A percentile compares a stretch with the other conserved stretches of the same genome.
Evolutionary conservation across 2,329 filamentous ascomycete species (phyloP).

Genomic region (Stachybotrys echinatus): DNA sequence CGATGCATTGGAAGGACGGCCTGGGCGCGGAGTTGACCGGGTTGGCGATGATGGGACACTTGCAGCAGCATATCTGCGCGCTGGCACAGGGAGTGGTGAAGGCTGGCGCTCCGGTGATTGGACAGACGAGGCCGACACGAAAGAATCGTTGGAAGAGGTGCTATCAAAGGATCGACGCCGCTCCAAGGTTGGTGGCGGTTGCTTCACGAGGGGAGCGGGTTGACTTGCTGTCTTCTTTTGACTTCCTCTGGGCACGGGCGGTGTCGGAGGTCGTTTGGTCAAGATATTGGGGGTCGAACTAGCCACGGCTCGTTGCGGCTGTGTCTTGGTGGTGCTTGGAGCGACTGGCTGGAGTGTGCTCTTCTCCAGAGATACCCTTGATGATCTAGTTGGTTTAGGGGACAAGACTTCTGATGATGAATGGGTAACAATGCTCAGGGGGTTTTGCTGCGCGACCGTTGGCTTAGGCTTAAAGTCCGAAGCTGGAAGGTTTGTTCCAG

Average conservation of each 20-base stretch:
- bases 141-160: constrained; percentile 39
- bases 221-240: constrained; percentile 7
- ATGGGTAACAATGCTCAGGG: constrained; percentile 10
- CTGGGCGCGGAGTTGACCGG: constrained; percentile 22
- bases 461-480: neutral
- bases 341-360: neutral
- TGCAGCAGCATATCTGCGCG: constrained; percentile 6
- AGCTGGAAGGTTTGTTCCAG: neutral
- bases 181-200: constrained; percentile 11
- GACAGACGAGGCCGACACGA: constrained; percentile 34
- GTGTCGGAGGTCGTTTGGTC: constrained; percentile 25
- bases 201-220: constrained; percentile 1
- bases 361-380: neutral
- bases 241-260: constrained; percentile 26
- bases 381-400: constrained; percentile 12
- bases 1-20: constrained; percentile 19
- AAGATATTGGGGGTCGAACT: neutral
- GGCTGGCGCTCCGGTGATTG: constrained; percentile 21
- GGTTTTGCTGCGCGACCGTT: constrained; percentile 4
- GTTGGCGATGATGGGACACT: constrained; percentile 30
- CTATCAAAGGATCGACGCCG: constrained; percentile 17
- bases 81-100: constrained; percentile 17
- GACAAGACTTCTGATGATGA: constrained; percentile 21
- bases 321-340: neutral
- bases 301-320: neutral